Percentiles rank a stretch among this genome's conserved stretches.
Conservation (phyloP, 768 basidiomycete genomes). For the Tricholoma saponaceum region DNA sequence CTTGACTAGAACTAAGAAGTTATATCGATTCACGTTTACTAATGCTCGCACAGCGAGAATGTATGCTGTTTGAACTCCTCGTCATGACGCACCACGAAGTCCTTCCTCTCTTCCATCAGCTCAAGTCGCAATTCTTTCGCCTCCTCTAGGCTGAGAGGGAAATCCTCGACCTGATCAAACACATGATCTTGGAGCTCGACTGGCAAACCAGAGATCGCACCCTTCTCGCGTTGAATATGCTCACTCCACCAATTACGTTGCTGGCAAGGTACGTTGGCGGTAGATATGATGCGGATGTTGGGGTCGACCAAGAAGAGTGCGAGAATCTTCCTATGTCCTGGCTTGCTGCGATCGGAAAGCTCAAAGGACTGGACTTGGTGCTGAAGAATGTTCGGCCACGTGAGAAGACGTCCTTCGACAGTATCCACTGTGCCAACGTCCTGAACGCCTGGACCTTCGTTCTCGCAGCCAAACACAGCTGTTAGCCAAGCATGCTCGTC, state of each 20-base stretch:
- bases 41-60: slow-evolving; percentile 1
- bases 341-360: slow-evolving; percentile 18
- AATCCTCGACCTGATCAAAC: slow-evolving; percentile 18
- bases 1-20: no score
- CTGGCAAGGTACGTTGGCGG: slow-evolving; percentile 5
- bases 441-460: slow-evolving; percentile 7
- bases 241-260: slow-evolving; percentile 26
- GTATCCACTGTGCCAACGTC: slow-evolving; percentile 20
- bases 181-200: slow-evolving; percentile 21
- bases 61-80: slow-evolving; percentile 3
- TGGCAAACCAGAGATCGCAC: slow-evolving; percentile 11
- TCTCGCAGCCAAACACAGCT: slow-evolving; percentile 20
- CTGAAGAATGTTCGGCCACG: slow-evolving; percentile 4
- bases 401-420: slow-evolving; percentile 3
- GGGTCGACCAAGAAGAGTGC: slow-evolving; percentile 23
- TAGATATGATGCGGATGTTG: slow-evolving; percentile 5
- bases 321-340: slow-evolving; percentile 37
- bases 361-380: slow-evolving; percentile 4
- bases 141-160: slow-evolving; percentile 22
- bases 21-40: neutral
- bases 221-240: slow-evolving; percentile 2
- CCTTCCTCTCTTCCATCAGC: slow-evolving; percentile 28
- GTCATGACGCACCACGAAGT: slow-evolving; percentile 15
- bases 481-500: slow-evolving; percentile 16
- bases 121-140: slow-evolving; percentile 22